Conservation (phyloP, 1,284 basidiomycete species). For the Malassezia brasiliensis region DNA sequence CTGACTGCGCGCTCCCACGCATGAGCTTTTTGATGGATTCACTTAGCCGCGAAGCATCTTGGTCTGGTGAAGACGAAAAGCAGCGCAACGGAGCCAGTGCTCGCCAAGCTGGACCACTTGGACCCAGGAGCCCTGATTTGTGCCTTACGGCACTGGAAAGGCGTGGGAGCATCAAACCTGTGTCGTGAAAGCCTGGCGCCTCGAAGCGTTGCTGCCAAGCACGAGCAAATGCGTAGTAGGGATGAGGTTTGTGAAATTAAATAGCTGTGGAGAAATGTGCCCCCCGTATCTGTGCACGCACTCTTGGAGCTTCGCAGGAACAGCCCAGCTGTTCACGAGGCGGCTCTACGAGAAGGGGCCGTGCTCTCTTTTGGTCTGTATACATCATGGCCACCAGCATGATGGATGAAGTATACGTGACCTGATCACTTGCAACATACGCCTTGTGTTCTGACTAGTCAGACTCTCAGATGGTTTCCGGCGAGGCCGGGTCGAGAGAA, state of each 20-base stretch:
- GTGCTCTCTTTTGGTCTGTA: conserved; percentile 3
- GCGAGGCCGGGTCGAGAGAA: too few species aligned
- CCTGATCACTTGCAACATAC: not conserved
- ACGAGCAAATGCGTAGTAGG: not conserved
- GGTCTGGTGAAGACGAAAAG: not conserved
- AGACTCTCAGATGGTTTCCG: too few species aligned
- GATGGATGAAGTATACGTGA: not conserved
- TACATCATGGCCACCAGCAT: not conserved
- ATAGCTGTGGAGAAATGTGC: conserved; percentile 1
- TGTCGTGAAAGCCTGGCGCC: not conserved
- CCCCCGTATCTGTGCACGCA: conserved; percentile 21
- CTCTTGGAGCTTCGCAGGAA: conserved; percentile 2
- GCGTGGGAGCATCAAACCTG: not conserved
- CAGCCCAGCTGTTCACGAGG: conserved; percentile 2
- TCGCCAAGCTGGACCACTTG: too few species aligned
- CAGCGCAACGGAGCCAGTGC: not conserved
- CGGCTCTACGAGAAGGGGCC: conserved; percentile 19
- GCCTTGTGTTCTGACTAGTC: too few species aligned
- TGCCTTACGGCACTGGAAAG: not conserved
- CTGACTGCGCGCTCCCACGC: conserved; percentile 18
- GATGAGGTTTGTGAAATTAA: not conserved
- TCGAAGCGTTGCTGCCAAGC: not conserved
- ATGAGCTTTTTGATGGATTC: conserved; percentile 16
- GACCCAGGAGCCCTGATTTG: too few species aligned
- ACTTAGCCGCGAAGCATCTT: not conserved